Conservation (phyloP, 75 land plant species). For the Cunninghamia lanceolata region DNA sequence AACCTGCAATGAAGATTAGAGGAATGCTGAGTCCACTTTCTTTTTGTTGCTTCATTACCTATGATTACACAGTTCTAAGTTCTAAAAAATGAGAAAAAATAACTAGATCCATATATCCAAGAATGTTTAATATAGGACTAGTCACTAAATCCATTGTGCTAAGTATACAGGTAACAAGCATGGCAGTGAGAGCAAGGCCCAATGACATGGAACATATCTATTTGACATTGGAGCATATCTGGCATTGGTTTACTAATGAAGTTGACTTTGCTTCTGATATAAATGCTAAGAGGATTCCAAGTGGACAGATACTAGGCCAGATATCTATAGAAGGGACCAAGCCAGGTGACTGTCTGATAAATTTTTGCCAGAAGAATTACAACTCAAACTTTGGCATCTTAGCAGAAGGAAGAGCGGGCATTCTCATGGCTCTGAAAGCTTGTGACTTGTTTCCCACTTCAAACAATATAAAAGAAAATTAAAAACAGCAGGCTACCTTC, state of each 20-base stretch:
- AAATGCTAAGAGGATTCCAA: neutral
- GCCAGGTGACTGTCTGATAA: neutral
- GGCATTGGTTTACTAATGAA: neutral
- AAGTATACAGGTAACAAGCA: neutral
- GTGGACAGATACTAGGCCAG: neutral
- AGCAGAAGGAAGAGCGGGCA: neutral
- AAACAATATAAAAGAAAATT: neutral
- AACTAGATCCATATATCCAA: neutral
- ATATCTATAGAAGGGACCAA: neutral
- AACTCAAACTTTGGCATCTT: neutral
- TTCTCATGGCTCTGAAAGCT: neutral
- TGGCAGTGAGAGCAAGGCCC: neutral
- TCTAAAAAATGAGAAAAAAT: neutral
- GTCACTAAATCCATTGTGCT: no score
- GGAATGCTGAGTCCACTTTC: neutral
- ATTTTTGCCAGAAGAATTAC: neutral
- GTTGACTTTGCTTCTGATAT: neutral
- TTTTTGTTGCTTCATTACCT: neutral
- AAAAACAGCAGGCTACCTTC: constrained; percentile 52
- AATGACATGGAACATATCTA: no score
- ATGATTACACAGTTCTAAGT: neutral
- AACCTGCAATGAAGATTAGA: constrained; percentile 39
- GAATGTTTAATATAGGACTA: neutral
- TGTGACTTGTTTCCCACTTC: neutral
- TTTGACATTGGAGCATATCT: neutral